Evolutionary conservation across 169 alveolate species (phyloP), one percentile per base, ranked within the genome.

Genomic region (Eimeria praecox): DNA sequence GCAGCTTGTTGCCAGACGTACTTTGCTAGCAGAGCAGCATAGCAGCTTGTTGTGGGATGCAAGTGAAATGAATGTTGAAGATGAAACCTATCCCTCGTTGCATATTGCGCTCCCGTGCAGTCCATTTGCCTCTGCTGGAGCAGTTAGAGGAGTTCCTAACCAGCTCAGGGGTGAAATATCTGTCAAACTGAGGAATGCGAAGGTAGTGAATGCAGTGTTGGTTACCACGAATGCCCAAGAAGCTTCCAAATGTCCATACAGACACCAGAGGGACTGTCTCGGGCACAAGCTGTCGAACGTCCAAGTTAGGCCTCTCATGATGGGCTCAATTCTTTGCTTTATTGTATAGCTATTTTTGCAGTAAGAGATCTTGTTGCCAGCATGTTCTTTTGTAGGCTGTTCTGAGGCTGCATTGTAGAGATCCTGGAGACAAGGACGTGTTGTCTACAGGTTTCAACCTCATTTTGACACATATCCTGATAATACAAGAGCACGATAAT

Each of bases 121-220:
- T 71, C 83, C 83, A 71, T 1, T 40, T 22, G 30, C 10, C 83
- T 12, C 83, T 71, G 33, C 27, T 71, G 83, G 83, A 33, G 18
- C 24, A 49, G 33, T 44, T 71, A 8, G 46, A 40, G 5, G 24
- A 12, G 16, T 71, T 71, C 83, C 14, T 71, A 12, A 71, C 52
- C 83, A 71, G 33, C 83, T 33, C 40, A 1, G 83, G 83, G 44
- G 83, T 71, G 83, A 71, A 71, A 71, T n/a, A 30, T 71, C 83
- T 40, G 46, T 71, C 49, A 2, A 35, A 40, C 83, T 71, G 49
- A 71, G 46, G 9, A 33, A 71, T 4, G 83, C 83, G 24, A n/a
- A 71, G 83, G 83, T 71, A n/a, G 33, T 30, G 44, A 27, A 16
- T 2, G 66, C 66, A 56, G 2, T 14, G 18, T 6, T 56, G 66